A percentile compares a stretch with the other conserved stretches of the same genome.
Conservation (phyloP, 2,329 filamentous ascomycete genomes). For the Monosporascus sp. region DNA sequence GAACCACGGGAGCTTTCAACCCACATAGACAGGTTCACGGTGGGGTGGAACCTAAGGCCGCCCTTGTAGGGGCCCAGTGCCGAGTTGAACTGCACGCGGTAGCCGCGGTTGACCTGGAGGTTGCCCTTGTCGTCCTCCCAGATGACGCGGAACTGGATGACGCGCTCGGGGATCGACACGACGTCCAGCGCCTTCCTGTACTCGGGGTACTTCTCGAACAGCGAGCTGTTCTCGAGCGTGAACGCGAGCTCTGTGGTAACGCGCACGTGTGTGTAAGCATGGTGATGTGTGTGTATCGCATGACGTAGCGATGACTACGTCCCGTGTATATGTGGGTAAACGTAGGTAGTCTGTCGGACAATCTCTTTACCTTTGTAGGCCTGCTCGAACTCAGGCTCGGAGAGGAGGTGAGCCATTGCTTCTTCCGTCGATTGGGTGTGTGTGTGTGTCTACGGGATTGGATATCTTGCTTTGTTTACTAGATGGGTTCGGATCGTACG, state of each 20-base stretch:
- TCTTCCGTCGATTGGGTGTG: not conserved
- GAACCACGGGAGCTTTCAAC: slow-evolving; percentile 7
- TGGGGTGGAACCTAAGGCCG: slow-evolving; percentile 89
- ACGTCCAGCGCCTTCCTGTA: slow-evolving; percentile 88
- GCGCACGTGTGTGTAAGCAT: slow-evolving; percentile 12
- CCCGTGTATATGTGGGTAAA: slow-evolving; percentile 8
- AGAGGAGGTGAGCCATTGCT: slow-evolving; percentile 73
- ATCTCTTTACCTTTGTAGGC: slow-evolving; percentile 76
- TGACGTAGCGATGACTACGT: not conserved
- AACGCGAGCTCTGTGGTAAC: slow-evolving; percentile 72
- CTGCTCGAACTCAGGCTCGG: slow-evolving; percentile 97
- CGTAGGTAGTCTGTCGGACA: not conserved
- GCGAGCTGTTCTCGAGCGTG: slow-evolving; percentile 86
- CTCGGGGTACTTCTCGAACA: slow-evolving; percentile 92
- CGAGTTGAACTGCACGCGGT: slow-evolving; percentile 97
- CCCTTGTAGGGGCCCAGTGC: slow-evolving; percentile 98
- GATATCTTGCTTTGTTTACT: not conserved
- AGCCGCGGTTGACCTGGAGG: slow-evolving; percentile 89
- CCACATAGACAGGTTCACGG: slow-evolving; percentile 68
- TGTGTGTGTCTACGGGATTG: not conserved
- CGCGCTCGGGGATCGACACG: slow-evolving; percentile 84
- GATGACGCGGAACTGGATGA: slow-evolving; percentile 94
- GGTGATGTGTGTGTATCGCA: not conserved
- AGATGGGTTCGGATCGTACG: not conserved
- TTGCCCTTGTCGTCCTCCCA: slow-evolving; percentile 94